Percentiles rank a stretch among this genome's conserved stretches.
These are phyloP conservation scores for Clausena lansium DNA, from an alignment of 345 rosid species.

Conservation along the genomic window DNA sequence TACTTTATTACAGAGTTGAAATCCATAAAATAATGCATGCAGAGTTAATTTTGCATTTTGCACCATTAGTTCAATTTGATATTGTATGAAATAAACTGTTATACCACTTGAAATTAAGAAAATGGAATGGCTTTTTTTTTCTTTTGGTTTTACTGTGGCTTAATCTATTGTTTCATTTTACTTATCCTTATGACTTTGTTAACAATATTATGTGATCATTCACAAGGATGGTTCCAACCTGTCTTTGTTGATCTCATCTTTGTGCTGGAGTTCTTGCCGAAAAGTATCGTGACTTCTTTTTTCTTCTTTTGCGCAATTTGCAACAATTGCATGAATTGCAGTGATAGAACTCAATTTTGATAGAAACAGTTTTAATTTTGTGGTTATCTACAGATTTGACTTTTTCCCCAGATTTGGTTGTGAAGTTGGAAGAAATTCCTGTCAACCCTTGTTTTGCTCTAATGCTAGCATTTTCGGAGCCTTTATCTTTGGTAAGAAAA, in stretches of 20 bases:
- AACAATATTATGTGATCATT: neutral
- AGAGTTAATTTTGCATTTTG: neutral
- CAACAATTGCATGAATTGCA: neutral
- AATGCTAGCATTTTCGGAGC: slow-evolving; percentile 79
- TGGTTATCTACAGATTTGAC: slow-evolving; percentile 48
- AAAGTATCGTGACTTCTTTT: neutral
- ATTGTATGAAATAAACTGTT: too few species aligned
- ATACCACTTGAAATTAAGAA: too few species aligned
- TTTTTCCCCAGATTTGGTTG: slow-evolving; percentile 47
- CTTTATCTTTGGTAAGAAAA: slow-evolving; percentile 60
- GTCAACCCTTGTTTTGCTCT: slow-evolving; percentile 73
- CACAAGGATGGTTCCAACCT: too few species aligned
- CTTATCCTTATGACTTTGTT: neutral
- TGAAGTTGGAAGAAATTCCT: slow-evolving; percentile 58
- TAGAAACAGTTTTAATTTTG: neutral
- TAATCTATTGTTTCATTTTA: neutral
- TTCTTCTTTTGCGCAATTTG: neutral
- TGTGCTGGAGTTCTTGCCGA: neutral
- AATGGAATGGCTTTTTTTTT: slow-evolving; percentile 1
- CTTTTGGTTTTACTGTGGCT: neutral
- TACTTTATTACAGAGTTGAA: neutral
- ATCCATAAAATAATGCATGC: neutral
- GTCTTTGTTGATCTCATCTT: neutral
- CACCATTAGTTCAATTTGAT: neutral
- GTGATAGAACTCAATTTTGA: neutral